Evolutionary conservation across 495 filamentous ascomycete species (phyloP), one percentile per base, ranked within the genome.

Genomic region (Trichocladium uniseriatum): DNA sequence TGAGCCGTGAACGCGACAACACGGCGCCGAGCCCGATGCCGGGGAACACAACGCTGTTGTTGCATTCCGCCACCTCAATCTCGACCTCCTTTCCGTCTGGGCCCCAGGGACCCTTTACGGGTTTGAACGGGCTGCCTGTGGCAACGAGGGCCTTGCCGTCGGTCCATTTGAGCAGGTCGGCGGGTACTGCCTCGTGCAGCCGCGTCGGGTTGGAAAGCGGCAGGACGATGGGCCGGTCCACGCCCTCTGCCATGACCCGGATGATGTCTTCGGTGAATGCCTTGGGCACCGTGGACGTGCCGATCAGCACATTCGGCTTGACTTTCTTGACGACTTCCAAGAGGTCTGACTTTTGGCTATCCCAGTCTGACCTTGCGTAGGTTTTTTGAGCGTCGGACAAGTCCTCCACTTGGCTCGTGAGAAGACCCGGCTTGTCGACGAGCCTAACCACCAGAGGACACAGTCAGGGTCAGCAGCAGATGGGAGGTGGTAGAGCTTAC

Each of bases 1-100:
- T 57, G 2, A 76, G 69, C 2, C 62, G 72, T 2, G 80, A 70
- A 14, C 82, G 78, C 11, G 71, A 80, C 9, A 94, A 76, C 15
- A 95, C 79, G 9, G 76, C 77, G 13, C 87, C 89, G 2, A 94
- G 79, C 0, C 88, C 89, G 48, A 95, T 89, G 0, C 85, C 88
- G 0, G 87, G 87, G 68, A 92, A 94, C 20, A 80, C 80, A n/a
- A 83, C 85, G 5, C 82, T 85, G 66, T 94, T 94, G 68, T 95
- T 95, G 71, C 89, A 94, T 61, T 94, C 89, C 20, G 86, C 87
- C 7, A 94, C 72, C 32, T 87, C 79, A 42, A 75, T 60, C 47
- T 61, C 57, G 29, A 83, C 75, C 45, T 79, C 75, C 24, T 66
- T 60, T 0, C 85, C 86, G 15, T 79, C 69, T 0, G 39, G 3